Evolutionary conservation across 208 protist genomes (phyloP), one percentile per base, ranked within the genome.

Genomic region (Porcisia deanei): DNA sequence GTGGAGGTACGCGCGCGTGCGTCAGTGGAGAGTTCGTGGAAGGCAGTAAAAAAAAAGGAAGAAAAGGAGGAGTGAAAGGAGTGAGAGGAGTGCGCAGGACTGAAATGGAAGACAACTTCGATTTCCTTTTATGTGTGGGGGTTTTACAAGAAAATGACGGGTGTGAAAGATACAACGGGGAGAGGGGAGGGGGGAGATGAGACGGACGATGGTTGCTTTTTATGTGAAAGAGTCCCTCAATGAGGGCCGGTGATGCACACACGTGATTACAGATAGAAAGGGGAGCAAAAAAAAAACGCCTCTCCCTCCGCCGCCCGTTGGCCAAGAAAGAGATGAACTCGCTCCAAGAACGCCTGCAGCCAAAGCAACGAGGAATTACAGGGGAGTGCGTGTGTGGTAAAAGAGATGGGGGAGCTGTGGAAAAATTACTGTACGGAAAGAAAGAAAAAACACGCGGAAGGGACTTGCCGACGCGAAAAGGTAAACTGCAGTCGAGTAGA

Each of bases 241-340:
- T 8, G 41, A 3, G 30, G 39, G 2, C 18, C 10, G 30, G 16
- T 0, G 9, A 64, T 37, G 60, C 34, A 43, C 34, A 55, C n/a
- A 16, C 8, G 34, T 43, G 34, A 73, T 39, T 54, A 71, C 67
- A 79, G 65, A 54, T 53, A 65, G 7, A 14, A 68, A 54, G n/a
- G 43, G 45, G 22, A 6, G 47, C 6, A 22, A 71, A n/a, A 71
- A 14, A 10, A 57, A 6, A 57, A 53, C 43, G 16, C 16, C 1
- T 37, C 22, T 60, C 16, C 57, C 57, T 9, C 20, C 16, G 57
- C 57, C 57, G 20, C 57, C 57, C 16, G 4, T n/a, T 60, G 57
- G 14, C 7, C 25, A 49, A 52, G n/a, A 30, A 37, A 22, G 7
- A 39, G 3, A 52, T 3, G 61, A 47, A 52, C 47, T 52, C 47